Evolutionary conservation across 2,329 filamentous ascomycete species (phyloP).

Genomic region (Calonectria ilicicola): DNA sequence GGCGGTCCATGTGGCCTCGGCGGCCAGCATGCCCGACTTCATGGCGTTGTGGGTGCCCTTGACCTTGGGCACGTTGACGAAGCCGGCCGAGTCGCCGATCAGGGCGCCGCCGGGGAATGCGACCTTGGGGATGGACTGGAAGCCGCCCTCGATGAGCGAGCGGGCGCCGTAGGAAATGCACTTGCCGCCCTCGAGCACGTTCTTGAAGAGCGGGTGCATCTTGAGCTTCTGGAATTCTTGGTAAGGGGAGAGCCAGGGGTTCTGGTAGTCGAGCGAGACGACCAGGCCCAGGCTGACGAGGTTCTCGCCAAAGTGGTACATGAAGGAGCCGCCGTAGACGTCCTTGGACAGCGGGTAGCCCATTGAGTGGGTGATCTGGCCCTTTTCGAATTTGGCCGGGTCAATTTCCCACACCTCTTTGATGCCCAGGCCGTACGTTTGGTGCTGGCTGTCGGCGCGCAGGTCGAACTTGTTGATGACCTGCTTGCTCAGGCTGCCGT

Average conservation of each 20-base stretch:
- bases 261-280: constrained; percentile 93
- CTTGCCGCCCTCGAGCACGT: constrained; percentile 93
- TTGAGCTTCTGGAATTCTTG: constrained; percentile 99
- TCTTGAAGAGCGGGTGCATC: constrained; percentile 90
- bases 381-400: constrained; percentile 90
- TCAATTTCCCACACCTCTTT: constrained; percentile 99
- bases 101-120: constrained; percentile 95
- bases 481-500: constrained; percentile 95
- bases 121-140: constrained; percentile 97
- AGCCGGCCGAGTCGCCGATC: constrained; percentile 95
- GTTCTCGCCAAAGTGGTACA: constrained; percentile 99
- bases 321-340: constrained; percentile 97
- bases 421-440: constrained; percentile 93
- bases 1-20: constrained; percentile 88
- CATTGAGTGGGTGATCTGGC: constrained; percentile 88
- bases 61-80: constrained; percentile 97
- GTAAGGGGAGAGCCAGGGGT: constrained; percentile 96
- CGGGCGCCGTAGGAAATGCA: constrained; percentile 97
- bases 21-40: constrained; percentile 96
- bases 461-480: constrained; percentile 95
- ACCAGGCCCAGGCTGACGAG: constrained; percentile 93
- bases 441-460: constrained; percentile 87
- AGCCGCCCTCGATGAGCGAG: constrained; percentile 92
- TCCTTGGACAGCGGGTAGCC: constrained; percentile 90
- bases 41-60: constrained; percentile 99